phyloP scores from a whole-genome alignment of 2,329 filamentous ascomycete genomes.

The Fusarium verticillioides region DNA sequence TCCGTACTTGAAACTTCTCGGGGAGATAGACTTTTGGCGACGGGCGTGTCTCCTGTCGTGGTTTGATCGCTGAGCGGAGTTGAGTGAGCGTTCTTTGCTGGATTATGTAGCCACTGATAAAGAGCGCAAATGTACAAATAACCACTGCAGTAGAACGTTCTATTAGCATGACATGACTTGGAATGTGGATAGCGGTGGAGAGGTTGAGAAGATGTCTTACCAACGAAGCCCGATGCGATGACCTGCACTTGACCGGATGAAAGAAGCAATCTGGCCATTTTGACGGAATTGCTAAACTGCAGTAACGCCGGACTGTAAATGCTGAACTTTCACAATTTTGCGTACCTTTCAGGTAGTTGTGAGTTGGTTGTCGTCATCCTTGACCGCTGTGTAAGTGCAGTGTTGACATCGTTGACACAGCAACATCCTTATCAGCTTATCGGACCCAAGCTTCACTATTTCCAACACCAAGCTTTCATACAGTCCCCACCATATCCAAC shows the following conservation, averaged over 20 bases:
- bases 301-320: not conserved
- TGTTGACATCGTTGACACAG: slow-evolving; percentile 52
- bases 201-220: slow-evolving; percentile 57
- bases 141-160: slow-evolving; percentile 62
- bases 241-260: slow-evolving; percentile 78
- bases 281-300: not conserved
- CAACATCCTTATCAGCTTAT: slow-evolving; percentile 57
- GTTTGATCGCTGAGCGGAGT: slow-evolving; percentile 77
- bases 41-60: slow-evolving; percentile 51
- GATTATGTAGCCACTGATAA: slow-evolving; percentile 86
- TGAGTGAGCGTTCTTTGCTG: slow-evolving; percentile 87
- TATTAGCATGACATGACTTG: slow-evolving; percentile 17
- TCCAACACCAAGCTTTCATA: slow-evolving; percentile 30
- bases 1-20: slow-evolving; percentile 59
- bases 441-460: slow-evolving; percentile 24
- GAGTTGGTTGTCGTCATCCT: slow-evolving; percentile 32
- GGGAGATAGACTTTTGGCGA: slow-evolving; percentile 62
- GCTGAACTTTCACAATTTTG: not conserved
- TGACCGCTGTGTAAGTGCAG: slow-evolving; percentile 7
- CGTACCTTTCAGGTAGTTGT: not conserved
- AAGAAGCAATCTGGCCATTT: slow-evolving; percentile 64
- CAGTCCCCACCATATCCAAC: slow-evolving; percentile 27
- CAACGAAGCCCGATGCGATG: slow-evolving; percentile 69
- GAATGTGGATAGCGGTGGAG: slow-evolving; percentile 33
- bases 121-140: slow-evolving; percentile 82